A percentile compares a stretch with the other conserved stretches of the same genome.
Conservation (phyloP, 306 rosid genomes). For the Castanea crenata region DNA sequence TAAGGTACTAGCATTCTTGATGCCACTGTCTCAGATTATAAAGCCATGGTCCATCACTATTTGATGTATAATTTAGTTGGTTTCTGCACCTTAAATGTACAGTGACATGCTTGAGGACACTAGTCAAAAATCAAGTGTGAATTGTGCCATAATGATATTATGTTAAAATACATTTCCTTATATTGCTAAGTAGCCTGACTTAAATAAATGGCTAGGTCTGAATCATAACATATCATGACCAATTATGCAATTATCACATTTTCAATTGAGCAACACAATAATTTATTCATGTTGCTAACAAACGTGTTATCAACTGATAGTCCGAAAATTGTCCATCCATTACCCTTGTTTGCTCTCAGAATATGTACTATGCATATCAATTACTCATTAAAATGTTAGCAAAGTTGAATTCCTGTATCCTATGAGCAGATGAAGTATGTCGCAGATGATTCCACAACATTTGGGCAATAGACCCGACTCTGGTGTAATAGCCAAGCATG, state of each 20-base stretch:
- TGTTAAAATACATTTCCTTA: not conserved
- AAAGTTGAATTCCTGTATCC: conserved; percentile 21
- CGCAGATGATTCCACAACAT: conserved; percentile 83
- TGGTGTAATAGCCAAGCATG: conserved; percentile 74
- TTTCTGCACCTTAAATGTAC: not conserved
- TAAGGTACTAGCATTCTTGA: conserved; percentile 53
- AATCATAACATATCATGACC: not conserved
- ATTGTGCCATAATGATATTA: not conserved
- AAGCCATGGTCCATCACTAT: not conserved
- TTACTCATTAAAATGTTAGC: conserved; percentile 18
- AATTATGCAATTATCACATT: not conserved
- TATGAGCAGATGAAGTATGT: conserved; percentile 72
- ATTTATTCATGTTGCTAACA: not conserved
- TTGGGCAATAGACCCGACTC: conserved; percentile 87
- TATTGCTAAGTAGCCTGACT: not conserved
- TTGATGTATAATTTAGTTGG: not conserved
- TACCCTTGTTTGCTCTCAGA: not conserved
- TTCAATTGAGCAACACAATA: conserved; percentile 14
- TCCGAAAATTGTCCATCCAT: not conserved
- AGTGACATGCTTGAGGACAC: not conserved
- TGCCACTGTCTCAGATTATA: not conserved
- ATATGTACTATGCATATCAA: conserved; percentile 4
- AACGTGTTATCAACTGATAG: not conserved
- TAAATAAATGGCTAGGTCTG: not conserved
- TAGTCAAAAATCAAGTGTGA: not conserved